Conservation (phyloP, 352 stramenopile species). For the Globisporangium okanoganense region DNA sequence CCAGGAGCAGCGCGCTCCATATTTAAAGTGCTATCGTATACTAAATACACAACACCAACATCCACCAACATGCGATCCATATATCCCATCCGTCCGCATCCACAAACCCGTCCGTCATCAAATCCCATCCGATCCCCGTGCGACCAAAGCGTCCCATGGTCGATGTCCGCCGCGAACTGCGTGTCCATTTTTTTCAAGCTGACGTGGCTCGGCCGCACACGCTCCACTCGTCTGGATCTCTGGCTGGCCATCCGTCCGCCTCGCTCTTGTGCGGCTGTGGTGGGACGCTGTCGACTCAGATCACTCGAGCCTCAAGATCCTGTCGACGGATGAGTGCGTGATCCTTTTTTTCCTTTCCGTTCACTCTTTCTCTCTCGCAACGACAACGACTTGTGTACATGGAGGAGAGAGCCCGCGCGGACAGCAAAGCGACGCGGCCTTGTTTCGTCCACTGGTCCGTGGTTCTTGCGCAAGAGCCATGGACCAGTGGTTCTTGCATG, state of each 20-base stretch:
- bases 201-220: no score
- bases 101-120: background rate
- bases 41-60: conserved; percentile 5
- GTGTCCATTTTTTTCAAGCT: no score
- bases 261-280: background rate
- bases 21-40: conserved; percentile 18
- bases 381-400: background rate
- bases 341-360: background rate
- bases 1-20: conserved; percentile 9
- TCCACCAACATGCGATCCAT: background rate
- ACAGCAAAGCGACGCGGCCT: background rate
- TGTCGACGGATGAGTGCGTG: background rate
- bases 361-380: background rate
- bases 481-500: no score
- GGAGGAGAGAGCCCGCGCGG: no score
- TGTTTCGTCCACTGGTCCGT: no score
- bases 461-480: no score
- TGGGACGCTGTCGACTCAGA: conserved; percentile 1
- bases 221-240: background rate
- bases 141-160: no score
- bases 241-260: background rate
- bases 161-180: no score
- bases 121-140: no score
- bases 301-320: conserved; percentile 1
- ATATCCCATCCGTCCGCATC: background rate